Evolutionary conservation across 306 rosid genomes (phyloP).

Genomic region (Vigna mungo): DNA sequence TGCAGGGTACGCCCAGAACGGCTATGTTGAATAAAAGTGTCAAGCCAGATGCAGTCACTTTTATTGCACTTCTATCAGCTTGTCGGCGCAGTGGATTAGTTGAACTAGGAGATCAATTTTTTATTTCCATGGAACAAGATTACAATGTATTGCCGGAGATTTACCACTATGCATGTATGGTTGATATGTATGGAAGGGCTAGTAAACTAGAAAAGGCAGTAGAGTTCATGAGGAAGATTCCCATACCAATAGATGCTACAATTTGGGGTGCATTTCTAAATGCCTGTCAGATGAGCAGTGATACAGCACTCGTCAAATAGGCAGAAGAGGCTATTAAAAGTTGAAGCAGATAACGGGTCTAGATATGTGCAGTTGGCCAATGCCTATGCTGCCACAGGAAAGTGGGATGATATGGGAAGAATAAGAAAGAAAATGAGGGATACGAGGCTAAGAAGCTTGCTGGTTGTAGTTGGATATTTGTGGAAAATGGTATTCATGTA

Average conservation of each 20-base stretch:
- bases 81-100: slow-evolving; percentile 73
- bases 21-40: slow-evolving; percentile 53
- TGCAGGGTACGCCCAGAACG: slow-evolving; percentile 71
- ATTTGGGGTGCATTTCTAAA: slow-evolving; percentile 76
- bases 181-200: slow-evolving; percentile 85
- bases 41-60: slow-evolving; percentile 71
- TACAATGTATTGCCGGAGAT: slow-evolving; percentile 61
- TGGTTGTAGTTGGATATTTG: slow-evolving; percentile 85
- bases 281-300: slow-evolving; percentile 70
- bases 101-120: slow-evolving; percentile 66
- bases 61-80: slow-evolving; percentile 76
- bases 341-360: slow-evolving; percentile 60
- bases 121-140: slow-evolving; percentile 65
- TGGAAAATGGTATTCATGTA: slow-evolving; percentile 64
- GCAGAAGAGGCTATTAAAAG: slow-evolving; percentile 60
- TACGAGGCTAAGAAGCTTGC: slow-evolving; percentile 68
- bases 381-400: slow-evolving; percentile 74
- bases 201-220: slow-evolving; percentile 65
- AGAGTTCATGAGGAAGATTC: slow-evolving; percentile 64
- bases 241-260: slow-evolving; percentile 58
- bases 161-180: slow-evolving; percentile 83
- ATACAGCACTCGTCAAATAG: slow-evolving; percentile 57
- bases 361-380: slow-evolving; percentile 84
- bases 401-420: slow-evolving; percentile 85
- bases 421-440: slow-evolving; percentile 83